Evolutionary conservation across 805 yeast genomes (phyloP).

Genomic region (Yarrowia sp.): DNA sequence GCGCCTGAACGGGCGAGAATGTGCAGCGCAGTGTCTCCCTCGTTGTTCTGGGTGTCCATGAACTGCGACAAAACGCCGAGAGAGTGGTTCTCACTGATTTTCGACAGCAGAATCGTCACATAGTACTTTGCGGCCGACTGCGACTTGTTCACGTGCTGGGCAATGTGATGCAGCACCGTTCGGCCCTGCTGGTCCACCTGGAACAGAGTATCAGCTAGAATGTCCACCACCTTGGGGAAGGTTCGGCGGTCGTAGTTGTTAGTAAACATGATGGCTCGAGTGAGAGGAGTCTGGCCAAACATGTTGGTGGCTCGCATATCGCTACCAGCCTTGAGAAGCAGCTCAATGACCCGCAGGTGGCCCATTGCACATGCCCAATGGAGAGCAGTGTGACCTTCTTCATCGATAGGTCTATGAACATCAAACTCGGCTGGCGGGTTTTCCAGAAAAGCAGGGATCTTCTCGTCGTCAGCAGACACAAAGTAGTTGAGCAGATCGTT

Average conservation of each 20-base stretch:
- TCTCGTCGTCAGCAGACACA: conserved; percentile 62
- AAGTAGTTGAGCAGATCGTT: conserved; percentile 60
- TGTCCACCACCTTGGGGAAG: conserved; percentile 77
- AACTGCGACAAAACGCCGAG: conserved; percentile 58
- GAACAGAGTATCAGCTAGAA: conserved; percentile 77
- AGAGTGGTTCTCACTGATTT: conserved; percentile 69
- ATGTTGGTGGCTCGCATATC: conserved; percentile 65
- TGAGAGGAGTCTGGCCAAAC: conserved; percentile 85
- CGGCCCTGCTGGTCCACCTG: conserved; percentile 74
- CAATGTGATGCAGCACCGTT: conserved; percentile 87
- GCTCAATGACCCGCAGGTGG: conserved; percentile 74
- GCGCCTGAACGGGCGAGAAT: conserved; percentile 69
- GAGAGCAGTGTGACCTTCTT: conserved; percentile 91
- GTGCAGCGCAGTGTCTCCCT: conserved; percentile 87
- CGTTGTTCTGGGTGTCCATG: conserved; percentile 75
- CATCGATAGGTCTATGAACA: conserved; percentile 83
- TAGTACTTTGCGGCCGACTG: conserved; percentile 85
- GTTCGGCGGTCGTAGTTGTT: conserved; percentile 83
- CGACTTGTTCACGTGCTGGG: conserved; percentile 69
- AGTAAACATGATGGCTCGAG: conserved; percentile 84
- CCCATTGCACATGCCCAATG: conserved; percentile 99
- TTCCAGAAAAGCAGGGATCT: conserved; percentile 68
- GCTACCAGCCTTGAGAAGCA: conserved; percentile 78
- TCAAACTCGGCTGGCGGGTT: conserved; percentile 71
- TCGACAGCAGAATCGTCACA: conserved; percentile 74